phyloP scores from a whole-genome alignment of 2,329 filamentous ascomycete species.

The Aaosphaeria pasadenensis region DNA sequence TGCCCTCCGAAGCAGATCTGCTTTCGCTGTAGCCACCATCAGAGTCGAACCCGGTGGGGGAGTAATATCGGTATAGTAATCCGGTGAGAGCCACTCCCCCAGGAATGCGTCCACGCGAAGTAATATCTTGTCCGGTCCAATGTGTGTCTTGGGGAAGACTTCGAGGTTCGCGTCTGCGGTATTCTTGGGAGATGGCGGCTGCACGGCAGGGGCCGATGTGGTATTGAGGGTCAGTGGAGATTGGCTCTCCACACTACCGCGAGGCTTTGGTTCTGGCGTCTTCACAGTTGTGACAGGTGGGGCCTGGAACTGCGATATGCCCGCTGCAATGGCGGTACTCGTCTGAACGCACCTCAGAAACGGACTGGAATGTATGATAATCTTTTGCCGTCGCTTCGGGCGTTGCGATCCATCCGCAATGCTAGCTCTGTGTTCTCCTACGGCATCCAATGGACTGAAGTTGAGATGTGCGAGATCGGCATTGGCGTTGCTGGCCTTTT shows the following conservation, averaged over 20 bases:
- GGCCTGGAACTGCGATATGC: slow-evolving; percentile 65
- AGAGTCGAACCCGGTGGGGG: slow-evolving; percentile 80
- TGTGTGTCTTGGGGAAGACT: slow-evolving; percentile 27
- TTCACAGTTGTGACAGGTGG: slow-evolving; percentile 26
- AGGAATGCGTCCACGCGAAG: slow-evolving; percentile 88
- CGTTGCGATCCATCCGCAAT: slow-evolving; percentile 26
- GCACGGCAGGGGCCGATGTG: slow-evolving; percentile 13
- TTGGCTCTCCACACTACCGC: background rate
- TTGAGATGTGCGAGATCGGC: slow-evolving; percentile 18
- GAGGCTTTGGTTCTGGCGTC: slow-evolving; percentile 11
- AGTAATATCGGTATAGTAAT: slow-evolving; percentile 91
- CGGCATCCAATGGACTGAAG: slow-evolving; percentile 17
- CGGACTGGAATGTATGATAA: slow-evolving; percentile 90
- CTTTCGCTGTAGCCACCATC: slow-evolving; percentile 88
- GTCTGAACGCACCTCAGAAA: slow-evolving; percentile 93
- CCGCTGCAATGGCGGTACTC: slow-evolving; percentile 80
- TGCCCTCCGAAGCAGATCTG: slow-evolving; percentile 74
- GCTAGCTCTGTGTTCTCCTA: slow-evolving; percentile 1
- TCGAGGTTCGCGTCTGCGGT: slow-evolving; percentile 37
- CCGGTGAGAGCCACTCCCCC: slow-evolving; percentile 90
- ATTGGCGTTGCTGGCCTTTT: slow-evolving; percentile 11
- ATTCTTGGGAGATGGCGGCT: slow-evolving; percentile 26
- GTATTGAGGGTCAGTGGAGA: slow-evolving; percentile 8
- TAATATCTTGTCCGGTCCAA: slow-evolving; percentile 33
- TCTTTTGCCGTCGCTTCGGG: slow-evolving; percentile 65